phyloP scores from a whole-genome alignment of 169 alveolate genomes.

The Perkinsus marinus region DNA sequence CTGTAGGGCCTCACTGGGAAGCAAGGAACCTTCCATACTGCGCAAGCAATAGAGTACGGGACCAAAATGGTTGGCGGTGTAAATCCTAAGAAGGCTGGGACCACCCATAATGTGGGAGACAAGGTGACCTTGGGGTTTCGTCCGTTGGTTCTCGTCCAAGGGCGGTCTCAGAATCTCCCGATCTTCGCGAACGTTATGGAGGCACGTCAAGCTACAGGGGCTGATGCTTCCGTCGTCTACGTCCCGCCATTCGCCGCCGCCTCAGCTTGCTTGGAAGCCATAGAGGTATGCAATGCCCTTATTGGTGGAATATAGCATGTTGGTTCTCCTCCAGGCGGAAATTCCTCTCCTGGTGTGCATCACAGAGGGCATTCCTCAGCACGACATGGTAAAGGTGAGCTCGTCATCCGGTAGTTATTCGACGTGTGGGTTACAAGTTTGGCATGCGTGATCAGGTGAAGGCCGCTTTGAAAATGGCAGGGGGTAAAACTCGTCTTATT shows the following conservation, averaged over 20 bases:
- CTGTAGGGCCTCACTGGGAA: neutral
- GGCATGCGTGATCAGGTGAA: constrained; percentile 31
- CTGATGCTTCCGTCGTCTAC: constrained; percentile 82
- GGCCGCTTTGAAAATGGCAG: constrained; percentile 33
- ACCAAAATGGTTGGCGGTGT: constrained; percentile 88
- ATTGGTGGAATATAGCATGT: neutral
- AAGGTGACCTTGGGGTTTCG: neutral
- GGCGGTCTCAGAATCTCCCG: constrained; percentile 20
- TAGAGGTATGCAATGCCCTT: constrained; percentile 31
- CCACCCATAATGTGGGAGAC: constrained; percentile 14
- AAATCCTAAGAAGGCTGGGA: constrained; percentile 68
- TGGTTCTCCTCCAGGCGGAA: constrained; percentile 50
- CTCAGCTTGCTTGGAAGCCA: constrained; percentile 80
- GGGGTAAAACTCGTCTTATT: constrained; percentile 67
- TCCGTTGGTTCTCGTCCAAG: constrained; percentile 24
- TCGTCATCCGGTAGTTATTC: constrained; percentile 25
- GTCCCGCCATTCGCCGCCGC: constrained; percentile 93
- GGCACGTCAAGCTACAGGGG: constrained; percentile 48
- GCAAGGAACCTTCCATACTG: constrained; percentile 78
- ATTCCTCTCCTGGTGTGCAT: constrained; percentile 83
- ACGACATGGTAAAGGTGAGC: constrained; percentile 89
- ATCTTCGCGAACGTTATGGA: constrained; percentile 36
- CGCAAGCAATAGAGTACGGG: constrained; percentile 70
- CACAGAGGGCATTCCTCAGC: constrained; percentile 95
- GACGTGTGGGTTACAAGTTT: too few relatives aligned